Base-by-base conservation (phyloP, 1,284 basidiomycete genomes). In the Ceratobasidium sp. region DNA sequence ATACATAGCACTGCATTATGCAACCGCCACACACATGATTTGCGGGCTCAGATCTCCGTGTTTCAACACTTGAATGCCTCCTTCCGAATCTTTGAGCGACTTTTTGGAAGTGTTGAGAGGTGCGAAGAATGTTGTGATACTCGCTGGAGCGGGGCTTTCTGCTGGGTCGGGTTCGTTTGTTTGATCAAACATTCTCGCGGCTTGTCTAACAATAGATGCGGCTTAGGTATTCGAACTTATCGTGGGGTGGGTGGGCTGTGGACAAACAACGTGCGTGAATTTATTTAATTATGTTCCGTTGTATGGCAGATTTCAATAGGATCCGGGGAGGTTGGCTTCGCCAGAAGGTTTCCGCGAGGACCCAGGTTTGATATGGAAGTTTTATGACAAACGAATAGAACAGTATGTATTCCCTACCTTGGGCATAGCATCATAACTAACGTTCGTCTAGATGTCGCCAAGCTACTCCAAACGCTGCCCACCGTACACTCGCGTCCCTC, bases 101-200 rank as follows among this genome's bases (percentile, higher is more conserved):
- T 58, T 58, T 36, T 26, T 18, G 16, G 34, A 39, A 3, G 36
- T 18, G 1, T 18, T 58, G 21, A 36, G 26, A 28, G 3, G 0
- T 16, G 30, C 55, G 2, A 85, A 84, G 73, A 81, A 84, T 67
- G 83, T 88, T 50, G 80, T 88, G 2, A 84, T 85, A 16, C 77
- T 89, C 1, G 84, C 87, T 26, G 88, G 89, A 6, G 89, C 88
- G 53, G 88, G 88, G 0, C 79, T 88, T 39, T 88, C 86, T 23
- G 85, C 85, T 64, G 84, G 84, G 3, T 87, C 88, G 53, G 86
- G 87, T 85, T 70, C 52, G 79, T 76, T 64, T 32, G 72, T n/a
- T 52, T 30, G 36, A 14, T 28, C 45, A 10, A 18, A 53, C 8
- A 21, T 12, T 48, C 41, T 16, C 34, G 16, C 12, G 1, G 1